Base-by-base conservation (phyloP, 2,329 filamentous ascomycete genomes). In the Bipolaris bicolor region DNA sequence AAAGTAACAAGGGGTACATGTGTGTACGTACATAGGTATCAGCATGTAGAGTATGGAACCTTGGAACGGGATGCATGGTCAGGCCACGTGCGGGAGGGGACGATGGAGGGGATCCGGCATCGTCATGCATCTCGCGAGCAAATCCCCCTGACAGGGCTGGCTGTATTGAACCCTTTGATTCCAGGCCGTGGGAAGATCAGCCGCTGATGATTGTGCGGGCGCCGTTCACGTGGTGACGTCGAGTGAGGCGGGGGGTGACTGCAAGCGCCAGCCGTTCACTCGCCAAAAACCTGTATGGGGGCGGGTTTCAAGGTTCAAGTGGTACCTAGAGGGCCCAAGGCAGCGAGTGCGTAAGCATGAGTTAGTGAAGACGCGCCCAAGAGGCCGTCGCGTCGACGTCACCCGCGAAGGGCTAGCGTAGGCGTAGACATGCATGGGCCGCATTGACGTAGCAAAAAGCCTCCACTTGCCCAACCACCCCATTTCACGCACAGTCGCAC, bases 381-480 rank as follows among this genome's bases (percentile, higher is more conserved):
- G 33, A 33, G 37, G 36, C 46, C 47, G 64, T 65, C 69, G 68
- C 68, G 69, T 71, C 61, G 57, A 71, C 67, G 69, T 71, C 69
- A 71, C 57, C 33, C 37, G 55, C 52, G 61, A 50, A 44, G 39
- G 22, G 33, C 43, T 58, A 55, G 56, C 52, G 52, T 52, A 31
- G 43, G 52, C 34, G 49, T 18, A 46, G 48, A 51, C 46, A 46
- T 44, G 29, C 24, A 45, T 45, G 43, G 43, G 43, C 47, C 46
- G 51, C 57, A 31, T 52, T 57, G 58, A 58, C 55, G 60, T 63
- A 58, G 58, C 60, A 52, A 34, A 58, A 45, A 60, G 48, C 48
- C 45, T 44, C 49, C 26, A 49, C 26, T 40, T 33, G 36, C 36
- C 48, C 48, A 50, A 50, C 48, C 48, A 41, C 61, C 56, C 57